Percentiles rank a stretch among this genome's conserved stretches.
Evolutionary conservation across 1,284 basidiomycete genomes (phyloP).

Genomic region (Tilletia walkeri): DNA sequence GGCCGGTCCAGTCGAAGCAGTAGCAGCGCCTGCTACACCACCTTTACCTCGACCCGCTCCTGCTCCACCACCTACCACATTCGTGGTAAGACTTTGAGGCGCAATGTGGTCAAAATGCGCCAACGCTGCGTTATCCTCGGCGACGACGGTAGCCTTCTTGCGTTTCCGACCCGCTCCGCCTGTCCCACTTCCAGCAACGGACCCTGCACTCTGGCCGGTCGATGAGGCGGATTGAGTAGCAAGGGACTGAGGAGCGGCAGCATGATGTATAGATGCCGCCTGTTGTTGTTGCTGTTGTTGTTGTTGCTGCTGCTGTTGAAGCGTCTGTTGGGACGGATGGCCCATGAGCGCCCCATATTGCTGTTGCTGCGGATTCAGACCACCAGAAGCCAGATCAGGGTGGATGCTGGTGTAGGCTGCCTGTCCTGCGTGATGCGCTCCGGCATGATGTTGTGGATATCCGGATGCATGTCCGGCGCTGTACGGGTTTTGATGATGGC

Average conservation of each 20-base stretch:
- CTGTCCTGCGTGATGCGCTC: background rate
- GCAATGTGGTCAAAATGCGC: too few relatives aligned
- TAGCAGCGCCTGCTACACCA: background rate
- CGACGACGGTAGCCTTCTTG: constrained; percentile 13
- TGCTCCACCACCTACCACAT: too few relatives aligned
- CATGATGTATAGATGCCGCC: background rate
- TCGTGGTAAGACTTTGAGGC: too few relatives aligned
- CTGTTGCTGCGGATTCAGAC: constrained; percentile 12
- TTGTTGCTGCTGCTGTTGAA: background rate
- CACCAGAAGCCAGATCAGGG: background rate
- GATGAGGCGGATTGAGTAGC: background rate
- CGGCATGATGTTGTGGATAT: constrained; percentile 7
- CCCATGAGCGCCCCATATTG: background rate
- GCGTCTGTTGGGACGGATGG: background rate
- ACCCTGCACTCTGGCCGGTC: background rate
- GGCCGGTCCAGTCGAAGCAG: background rate
- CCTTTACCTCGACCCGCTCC: background rate
- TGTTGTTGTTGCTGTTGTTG: background rate
- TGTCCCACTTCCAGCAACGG: background rate
- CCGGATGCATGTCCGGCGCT: background rate
- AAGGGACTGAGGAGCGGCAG: background rate
- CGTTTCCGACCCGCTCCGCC: background rate
- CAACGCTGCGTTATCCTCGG: background rate
- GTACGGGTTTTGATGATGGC: constrained; percentile 8
- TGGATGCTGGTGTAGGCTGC: background rate